Percentiles rank a stretch among this genome's conserved stretches.
Conservation (phyloP, 768 basidiomycete species). For the Rhizopogon vesiculosus region DNA sequence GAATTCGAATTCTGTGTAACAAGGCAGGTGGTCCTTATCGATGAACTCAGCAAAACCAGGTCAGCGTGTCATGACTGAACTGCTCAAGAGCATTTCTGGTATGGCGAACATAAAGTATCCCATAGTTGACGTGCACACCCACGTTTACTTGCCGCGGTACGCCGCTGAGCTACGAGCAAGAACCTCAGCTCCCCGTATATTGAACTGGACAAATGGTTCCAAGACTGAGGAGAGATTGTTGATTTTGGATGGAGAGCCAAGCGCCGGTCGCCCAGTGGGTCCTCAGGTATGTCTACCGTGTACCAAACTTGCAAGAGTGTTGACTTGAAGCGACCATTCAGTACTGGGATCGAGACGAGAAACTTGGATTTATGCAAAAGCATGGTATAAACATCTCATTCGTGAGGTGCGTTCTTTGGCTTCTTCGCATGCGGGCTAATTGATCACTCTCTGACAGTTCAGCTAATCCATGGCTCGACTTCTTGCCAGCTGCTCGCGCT, state of each 20-base stretch:
- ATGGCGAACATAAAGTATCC: conserved; percentile 25
- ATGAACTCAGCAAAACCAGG: conserved; percentile 20
- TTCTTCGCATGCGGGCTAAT: conserved; percentile 12
- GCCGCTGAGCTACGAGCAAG: conserved; percentile 64
- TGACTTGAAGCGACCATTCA: conserved; percentile 13
- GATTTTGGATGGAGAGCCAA: conserved; percentile 78
- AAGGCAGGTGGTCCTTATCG: conserved; percentile 11
- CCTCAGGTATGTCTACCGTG: conserved; percentile 45
- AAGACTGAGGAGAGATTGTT: conserved; percentile 62
- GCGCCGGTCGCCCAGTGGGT: conserved; percentile 75
- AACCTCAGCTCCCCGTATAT: conserved; percentile 60
- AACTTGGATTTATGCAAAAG: conserved; percentile 79
- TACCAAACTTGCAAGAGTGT: not conserved
- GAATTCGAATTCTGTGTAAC: too few species aligned
- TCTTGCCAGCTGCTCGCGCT: conserved; percentile 67
- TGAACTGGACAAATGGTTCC: conserved; percentile 35
- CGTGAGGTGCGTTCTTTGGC: conserved; percentile 48
- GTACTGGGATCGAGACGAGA: conserved; percentile 78
- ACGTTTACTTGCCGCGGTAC: conserved; percentile 81
- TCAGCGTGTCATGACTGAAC: conserved; percentile 16
- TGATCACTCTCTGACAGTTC: conserved; percentile 39
- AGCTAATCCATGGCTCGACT: conserved; percentile 92
- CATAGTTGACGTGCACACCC: conserved; percentile 81
- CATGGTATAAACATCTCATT: conserved; percentile 79
- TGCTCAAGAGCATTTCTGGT: conserved; percentile 12